phyloP scores from a whole-genome alignment of 1,284 basidiomycete species.

The Cryptococcus amylolentus region DNA sequence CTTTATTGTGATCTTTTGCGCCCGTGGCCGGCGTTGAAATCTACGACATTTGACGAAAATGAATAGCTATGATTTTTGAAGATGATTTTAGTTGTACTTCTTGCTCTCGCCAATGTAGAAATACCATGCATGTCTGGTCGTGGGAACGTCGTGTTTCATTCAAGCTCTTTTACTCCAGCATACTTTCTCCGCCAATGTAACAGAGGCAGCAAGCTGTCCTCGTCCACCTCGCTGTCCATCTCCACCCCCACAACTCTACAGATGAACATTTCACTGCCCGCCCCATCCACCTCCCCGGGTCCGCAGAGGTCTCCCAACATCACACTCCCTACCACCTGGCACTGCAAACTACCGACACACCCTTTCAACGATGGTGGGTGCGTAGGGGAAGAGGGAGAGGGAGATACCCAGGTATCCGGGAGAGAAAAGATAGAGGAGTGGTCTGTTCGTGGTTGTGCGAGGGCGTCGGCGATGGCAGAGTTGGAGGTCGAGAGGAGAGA shows the following conservation, averaged over 20 bases:
- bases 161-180: slow-evolving; percentile 16
- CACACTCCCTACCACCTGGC: slow-evolving; percentile 13
- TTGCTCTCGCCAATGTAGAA: background rate
- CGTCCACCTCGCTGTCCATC: slow-evolving; percentile 13
- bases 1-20: background rate
- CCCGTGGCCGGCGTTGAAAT: background rate
- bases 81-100: background rate
- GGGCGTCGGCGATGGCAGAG: slow-evolving; percentile 28
- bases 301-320: slow-evolving; percentile 11
- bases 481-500: slow-evolving; percentile 31
- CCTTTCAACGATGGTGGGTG: slow-evolving; percentile 10
- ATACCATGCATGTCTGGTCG: background rate
- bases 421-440: slow-evolving; percentile 27
- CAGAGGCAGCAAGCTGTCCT: slow-evolving; percentile 15
- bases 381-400: slow-evolving; percentile 4
- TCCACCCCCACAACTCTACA: slow-evolving; percentile 38
- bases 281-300: slow-evolving; percentile 1
- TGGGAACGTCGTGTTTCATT: background rate
- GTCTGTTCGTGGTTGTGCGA: slow-evolving; percentile 27
- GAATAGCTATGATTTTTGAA: background rate
- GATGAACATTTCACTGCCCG: slow-evolving; percentile 46
- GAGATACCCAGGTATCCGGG: slow-evolving; percentile 15
- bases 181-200: slow-evolving; percentile 40
- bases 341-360: slow-evolving; percentile 16
- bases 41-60: background rate